A percentile compares a stretch with the other conserved stretches of the same genome.
phyloP scores from a whole-genome alignment of 306 rosid genomes.

The Fragaria vesca region DNA sequence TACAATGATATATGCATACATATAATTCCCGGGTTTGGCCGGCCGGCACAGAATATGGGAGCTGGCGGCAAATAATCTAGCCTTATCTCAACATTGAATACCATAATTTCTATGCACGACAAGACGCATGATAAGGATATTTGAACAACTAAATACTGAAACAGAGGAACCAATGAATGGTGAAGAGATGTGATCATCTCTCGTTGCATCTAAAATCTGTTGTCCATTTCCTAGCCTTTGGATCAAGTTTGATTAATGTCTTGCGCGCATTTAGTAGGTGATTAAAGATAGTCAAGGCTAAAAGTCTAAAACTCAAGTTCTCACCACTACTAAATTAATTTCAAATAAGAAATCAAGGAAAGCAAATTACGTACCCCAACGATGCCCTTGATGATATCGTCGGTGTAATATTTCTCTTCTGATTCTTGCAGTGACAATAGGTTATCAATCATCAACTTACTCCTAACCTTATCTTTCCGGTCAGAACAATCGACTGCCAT shows the following conservation, averaged over 20 bases:
- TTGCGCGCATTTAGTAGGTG: not conserved
- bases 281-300: not conserved
- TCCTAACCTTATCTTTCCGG: not conserved
- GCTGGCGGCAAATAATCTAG: not conserved
- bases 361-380: conserved; percentile 1
- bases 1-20: not conserved
- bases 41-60: not conserved
- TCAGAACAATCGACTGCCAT: not conserved
- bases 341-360: not conserved
- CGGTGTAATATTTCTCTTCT: conserved; percentile 24
- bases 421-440: conserved; percentile 26
- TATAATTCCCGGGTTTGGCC: not conserved
- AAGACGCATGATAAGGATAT: not conserved
- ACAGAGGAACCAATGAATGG: not conserved
- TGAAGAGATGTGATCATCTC: not conserved
- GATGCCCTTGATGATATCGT: conserved; percentile 30
- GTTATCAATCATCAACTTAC: conserved; percentile 29
- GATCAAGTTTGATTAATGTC: not conserved
- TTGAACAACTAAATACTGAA: not conserved
- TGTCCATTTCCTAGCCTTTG: not conserved
- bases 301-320: not conserved
- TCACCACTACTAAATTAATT: too few relatives aligned
- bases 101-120: not conserved
- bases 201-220: not conserved
- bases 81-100: not conserved